phyloP scores from a whole-genome alignment of 2,329 filamentous ascomycete genomes.

The Ceratocystis lukuohia region DNA sequence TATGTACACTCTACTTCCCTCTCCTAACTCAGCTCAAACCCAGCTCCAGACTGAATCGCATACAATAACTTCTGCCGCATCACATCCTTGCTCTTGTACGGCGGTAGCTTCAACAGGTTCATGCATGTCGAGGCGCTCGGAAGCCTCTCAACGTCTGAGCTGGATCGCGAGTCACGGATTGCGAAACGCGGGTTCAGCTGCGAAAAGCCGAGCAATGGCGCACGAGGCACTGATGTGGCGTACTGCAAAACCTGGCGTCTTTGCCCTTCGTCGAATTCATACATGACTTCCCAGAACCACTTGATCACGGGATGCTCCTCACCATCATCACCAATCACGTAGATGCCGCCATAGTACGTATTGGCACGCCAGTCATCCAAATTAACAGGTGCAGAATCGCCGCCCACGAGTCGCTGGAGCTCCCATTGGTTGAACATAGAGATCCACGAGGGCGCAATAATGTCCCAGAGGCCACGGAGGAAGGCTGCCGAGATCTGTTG shows the following conservation, averaged over 20 bases:
- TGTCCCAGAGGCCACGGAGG: conserved; percentile 67
- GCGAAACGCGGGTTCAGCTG: conserved; percentile 77
- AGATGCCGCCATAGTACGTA: conserved; percentile 78
- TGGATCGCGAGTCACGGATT: conserved; percentile 58
- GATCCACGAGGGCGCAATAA: conserved; percentile 86
- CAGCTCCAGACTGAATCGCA: conserved; percentile 76
- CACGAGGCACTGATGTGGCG: conserved; percentile 83
- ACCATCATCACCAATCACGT: conserved; percentile 76
- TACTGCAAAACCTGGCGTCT: conserved; percentile 83
- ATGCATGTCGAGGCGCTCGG: conserved; percentile 95
- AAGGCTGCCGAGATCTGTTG: conserved; percentile 75
- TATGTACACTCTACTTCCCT: neutral
- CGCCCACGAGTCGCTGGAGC: conserved; percentile 82
- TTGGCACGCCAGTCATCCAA: conserved; percentile 72
- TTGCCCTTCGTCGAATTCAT: conserved; percentile 59
- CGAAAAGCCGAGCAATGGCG: conserved; percentile 76
- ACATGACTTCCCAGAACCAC: conserved; percentile 87
- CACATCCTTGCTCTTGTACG: conserved; percentile 52
- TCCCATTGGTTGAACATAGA: conserved; percentile 98
- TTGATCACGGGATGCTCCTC: conserved; percentile 73
- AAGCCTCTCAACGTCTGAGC: conserved; percentile 50
- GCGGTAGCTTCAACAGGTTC: conserved; percentile 82
- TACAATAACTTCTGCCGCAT: conserved; percentile 76
- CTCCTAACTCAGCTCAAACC: conserved; percentile 64
- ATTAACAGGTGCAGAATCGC: conserved; percentile 74